Evolutionary conservation across 306 rosid genomes (phyloP).

Genomic region (Dalbergia oliveri): DNA sequence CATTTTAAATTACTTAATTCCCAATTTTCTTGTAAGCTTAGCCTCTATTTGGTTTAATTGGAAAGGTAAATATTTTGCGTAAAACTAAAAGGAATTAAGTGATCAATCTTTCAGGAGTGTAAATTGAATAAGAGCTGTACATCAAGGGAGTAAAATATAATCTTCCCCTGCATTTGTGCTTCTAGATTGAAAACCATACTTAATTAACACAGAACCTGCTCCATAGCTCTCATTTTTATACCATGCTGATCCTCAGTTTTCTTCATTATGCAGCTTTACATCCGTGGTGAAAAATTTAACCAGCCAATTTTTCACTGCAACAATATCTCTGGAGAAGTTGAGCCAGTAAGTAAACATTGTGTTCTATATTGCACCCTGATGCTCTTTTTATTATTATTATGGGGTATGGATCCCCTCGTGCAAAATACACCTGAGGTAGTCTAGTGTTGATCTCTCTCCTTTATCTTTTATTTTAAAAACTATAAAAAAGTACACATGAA

Average conservation of each 20-base stretch:
- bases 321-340: constrained; percentile 92
- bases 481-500: no score
- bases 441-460: no score
- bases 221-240: background rate
- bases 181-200: constrained; percentile 4
- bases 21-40: background rate
- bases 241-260: constrained; percentile 23
- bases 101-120: no score
- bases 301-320: constrained; percentile 98
- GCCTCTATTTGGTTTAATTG: constrained; percentile 10
- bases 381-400: background rate
- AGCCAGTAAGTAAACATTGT: constrained; percentile 74
- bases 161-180: background rate
- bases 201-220: background rate
- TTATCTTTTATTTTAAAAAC: no score
- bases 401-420: no score
- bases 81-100: background rate
- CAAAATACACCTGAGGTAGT: no score
- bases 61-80: background rate
- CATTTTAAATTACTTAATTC: background rate
- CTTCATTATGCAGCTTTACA: constrained; percentile 71
- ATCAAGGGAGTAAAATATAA: background rate
- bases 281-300: constrained; percentile 86
- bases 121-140: no score
- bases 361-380: constrained; percentile 6